phyloP scores from a whole-genome alignment of 2,329 filamentous ascomycete species.

The Trichophaea hybrida region DNA sequence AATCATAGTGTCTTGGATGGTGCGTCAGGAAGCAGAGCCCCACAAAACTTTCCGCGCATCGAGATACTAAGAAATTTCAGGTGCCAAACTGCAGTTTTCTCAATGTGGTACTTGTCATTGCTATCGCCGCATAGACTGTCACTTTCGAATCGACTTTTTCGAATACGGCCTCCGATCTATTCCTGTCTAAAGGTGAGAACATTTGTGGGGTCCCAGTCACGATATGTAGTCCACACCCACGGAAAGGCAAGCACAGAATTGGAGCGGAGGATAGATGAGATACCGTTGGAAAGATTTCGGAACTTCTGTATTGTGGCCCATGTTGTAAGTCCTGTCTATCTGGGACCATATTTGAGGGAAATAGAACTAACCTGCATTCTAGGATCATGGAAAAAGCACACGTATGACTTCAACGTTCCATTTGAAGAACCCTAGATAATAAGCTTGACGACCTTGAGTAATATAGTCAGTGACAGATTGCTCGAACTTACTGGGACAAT shows the following conservation, averaged over 20 bases:
- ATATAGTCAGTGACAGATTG: conserved; percentile 60
- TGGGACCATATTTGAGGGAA: not conserved
- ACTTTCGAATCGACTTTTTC: not conserved
- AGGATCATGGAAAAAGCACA: conserved; percentile 92
- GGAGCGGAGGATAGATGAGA: conserved; percentile 41
- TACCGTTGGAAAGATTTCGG: conserved; percentile 45
- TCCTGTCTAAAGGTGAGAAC: not conserved
- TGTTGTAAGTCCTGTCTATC: conserved; percentile 37
- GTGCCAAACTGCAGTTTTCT: not conserved
- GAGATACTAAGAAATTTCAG: too few species aligned
- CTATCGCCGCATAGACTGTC: not conserved
- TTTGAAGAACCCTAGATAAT: not conserved
- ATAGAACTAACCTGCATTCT: not conserved
- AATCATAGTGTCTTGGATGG: too few species aligned
- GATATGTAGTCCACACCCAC: not conserved
- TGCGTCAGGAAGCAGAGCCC: too few species aligned
- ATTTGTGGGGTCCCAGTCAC: not conserved
- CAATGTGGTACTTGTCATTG: not conserved
- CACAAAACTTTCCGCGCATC: too few species aligned
- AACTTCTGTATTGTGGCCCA: conserved; percentile 99
- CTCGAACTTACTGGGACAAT: conserved; percentile 93
- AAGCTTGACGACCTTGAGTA: not conserved
- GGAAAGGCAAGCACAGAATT: conserved; percentile 34
- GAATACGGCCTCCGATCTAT: not conserved
- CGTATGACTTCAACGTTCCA: conserved; percentile 27